Conservation (phyloP, 768 basidiomycete genomes). For the Tricholoma terreum region DNA sequence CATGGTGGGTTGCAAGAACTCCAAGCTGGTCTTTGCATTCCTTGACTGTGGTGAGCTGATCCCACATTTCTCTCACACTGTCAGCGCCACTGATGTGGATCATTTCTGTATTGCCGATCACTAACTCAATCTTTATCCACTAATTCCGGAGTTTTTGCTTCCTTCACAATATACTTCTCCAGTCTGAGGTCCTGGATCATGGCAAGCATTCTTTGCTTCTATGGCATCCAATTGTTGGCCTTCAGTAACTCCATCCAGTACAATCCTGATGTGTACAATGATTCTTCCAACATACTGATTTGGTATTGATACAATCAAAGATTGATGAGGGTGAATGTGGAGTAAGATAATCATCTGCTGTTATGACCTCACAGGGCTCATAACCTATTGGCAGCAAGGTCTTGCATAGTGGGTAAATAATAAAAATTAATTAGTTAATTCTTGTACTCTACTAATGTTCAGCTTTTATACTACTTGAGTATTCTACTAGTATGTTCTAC, state of each 20-base stretch:
- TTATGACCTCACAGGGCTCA: background rate
- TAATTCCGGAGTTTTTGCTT: slow-evolving; percentile 17
- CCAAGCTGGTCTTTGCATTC: slow-evolving; percentile 13
- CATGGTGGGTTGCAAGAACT: slow-evolving; percentile 18
- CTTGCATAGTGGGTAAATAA: background rate
- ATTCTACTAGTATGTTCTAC: background rate
- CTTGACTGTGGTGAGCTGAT: background rate
- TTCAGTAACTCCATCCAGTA: slow-evolving; percentile 6
- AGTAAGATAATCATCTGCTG: background rate
- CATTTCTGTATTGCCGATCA: background rate
- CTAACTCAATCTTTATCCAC: slow-evolving; percentile 3
- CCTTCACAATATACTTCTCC: slow-evolving; percentile 19
- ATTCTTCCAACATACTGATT: background rate
- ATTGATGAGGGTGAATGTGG: background rate
- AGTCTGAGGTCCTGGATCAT: slow-evolving; percentile 25
- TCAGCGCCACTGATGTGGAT: too few species aligned
- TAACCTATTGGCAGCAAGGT: background rate
- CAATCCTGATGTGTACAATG: slow-evolving; percentile 1
- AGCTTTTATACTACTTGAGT: too few species aligned
- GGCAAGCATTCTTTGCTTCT: slow-evolving; percentile 12
- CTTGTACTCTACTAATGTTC: background rate
- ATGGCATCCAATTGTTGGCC: slow-evolving; percentile 3
- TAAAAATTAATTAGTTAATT: background rate
- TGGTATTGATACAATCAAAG: background rate
- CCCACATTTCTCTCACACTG: background rate